Evolutionary conservation across 2,329 filamentous ascomycete genomes (phyloP), one percentile per base, ranked within the genome.

Genomic region (Canariomyces notabilis): DNA sequence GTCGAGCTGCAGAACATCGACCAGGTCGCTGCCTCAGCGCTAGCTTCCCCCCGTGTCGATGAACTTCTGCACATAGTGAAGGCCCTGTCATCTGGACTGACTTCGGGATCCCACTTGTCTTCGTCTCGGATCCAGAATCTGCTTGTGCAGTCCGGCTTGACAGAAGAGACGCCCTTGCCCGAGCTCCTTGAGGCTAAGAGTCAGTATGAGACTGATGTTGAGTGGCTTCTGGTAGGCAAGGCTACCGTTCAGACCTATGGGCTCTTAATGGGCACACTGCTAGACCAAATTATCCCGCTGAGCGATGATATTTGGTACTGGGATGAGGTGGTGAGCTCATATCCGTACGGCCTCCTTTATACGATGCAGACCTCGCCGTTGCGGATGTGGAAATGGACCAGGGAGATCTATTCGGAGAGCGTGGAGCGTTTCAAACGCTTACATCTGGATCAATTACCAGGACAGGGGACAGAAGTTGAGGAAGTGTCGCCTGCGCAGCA

Each of bases 291-390:
- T 9, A 82, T 91, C 9, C 84, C 85, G 0, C 67, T 98, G 15
- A 87, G 82, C 57, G 83, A 95, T 54, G 89, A 95, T 57, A 83
- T 95, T 19, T 90, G 85, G 81, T 97, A 97, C 64, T 98, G 93
- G 93, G 88, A 95, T 60, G 86, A 93, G 55, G 78, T 96, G 2
- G 69, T 95, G 22, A 79, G 80, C 8, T 94, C 88, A 1, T 84
- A 88, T 56, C 76, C 80, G 39, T 87, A 85, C 59, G 90, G 87
- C 54, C 84, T 82, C 23, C 64, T 96, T 3, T 96, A 96, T 66
- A 85, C 87, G 12, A 68, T 94, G 7, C 93, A 98, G 65, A 95
- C 84, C 0, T 88, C 85, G 1, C 93, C 93, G 0, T 59, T 83
- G 33, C 77, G 87, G 15, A 64, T 95, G 26, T 91, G 82, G 80